phyloP scores from a whole-genome alignment of 2,329 filamentous ascomycete genomes.

The Neophaeococcomyces mojaviensis region DNA sequence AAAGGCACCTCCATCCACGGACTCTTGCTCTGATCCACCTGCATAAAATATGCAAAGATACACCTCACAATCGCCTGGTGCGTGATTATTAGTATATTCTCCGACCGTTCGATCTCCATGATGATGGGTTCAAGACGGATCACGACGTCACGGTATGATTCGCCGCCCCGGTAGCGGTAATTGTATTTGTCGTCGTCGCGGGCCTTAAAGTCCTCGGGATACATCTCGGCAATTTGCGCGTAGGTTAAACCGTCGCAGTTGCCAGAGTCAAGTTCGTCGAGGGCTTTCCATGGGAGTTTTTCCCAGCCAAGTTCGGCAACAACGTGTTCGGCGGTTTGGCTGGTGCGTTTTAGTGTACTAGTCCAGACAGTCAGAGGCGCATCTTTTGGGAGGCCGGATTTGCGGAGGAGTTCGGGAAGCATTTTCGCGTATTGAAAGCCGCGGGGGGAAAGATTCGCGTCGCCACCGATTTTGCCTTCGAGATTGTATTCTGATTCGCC shows the following conservation, averaged over 20 bases:
- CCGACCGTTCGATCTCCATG: slow-evolving; percentile 94
- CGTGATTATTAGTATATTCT: slow-evolving; percentile 96
- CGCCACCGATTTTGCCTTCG: slow-evolving; percentile 82
- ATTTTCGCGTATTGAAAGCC: slow-evolving; percentile 81
- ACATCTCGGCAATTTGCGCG: slow-evolving; percentile 82
- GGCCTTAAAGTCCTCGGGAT: slow-evolving; percentile 89
- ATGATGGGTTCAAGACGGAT: slow-evolving; percentile 98
- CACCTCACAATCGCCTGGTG: slow-evolving; percentile 94
- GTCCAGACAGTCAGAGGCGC: slow-evolving; percentile 66
- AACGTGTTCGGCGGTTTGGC: slow-evolving; percentile 80
- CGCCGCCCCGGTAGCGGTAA: slow-evolving; percentile 93
- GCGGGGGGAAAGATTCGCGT: slow-evolving; percentile 75
- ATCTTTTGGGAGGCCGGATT: slow-evolving; percentile 69
- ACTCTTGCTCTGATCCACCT: slow-evolving; percentile 82
- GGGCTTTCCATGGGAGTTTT: slow-evolving; percentile 95
- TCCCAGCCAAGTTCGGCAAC: slow-evolving; percentile 65
- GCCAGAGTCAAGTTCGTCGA: slow-evolving; percentile 93
- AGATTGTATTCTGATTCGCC: slow-evolving; percentile 93
- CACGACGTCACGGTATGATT: slow-evolving; percentile 93
- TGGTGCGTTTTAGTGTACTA: slow-evolving; percentile 73
- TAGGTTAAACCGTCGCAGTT: slow-evolving; percentile 96
- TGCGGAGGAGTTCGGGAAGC: slow-evolving; percentile 72
- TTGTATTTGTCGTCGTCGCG: slow-evolving; percentile 99
- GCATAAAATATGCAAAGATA: slow-evolving; percentile 99
- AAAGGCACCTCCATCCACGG: slow-evolving; percentile 99